Conservation (phyloP, 176 grass and related monocot species). For the Triticum urartu region DNA sequence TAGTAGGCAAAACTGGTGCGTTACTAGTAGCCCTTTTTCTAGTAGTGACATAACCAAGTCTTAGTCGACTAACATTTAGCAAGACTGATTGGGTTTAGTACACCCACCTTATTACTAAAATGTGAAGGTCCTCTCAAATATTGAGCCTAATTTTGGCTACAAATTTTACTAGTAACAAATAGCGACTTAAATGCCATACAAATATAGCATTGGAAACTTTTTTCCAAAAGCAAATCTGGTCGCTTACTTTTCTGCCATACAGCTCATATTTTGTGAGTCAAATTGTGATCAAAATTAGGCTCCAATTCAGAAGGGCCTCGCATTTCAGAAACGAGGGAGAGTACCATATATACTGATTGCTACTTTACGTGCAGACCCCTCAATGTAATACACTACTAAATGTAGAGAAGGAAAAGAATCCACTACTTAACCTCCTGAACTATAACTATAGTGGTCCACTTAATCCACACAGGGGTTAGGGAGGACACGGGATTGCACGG, state of each 20-base stretch:
- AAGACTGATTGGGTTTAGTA: background rate
- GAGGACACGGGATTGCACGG: background rate
- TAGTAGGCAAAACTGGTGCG: too few species aligned
- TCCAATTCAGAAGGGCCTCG: too few species aligned
- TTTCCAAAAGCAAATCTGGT: background rate
- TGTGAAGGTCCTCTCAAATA: background rate
- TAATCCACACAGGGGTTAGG: background rate
- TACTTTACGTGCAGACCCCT: background rate
- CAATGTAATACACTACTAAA: too few species aligned
- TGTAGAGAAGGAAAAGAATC: background rate
- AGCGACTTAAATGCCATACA: background rate
- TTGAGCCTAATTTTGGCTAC: background rate
- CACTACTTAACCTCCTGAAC: background rate
- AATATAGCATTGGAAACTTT: background rate
- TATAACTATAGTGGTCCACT: background rate
- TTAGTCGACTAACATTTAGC: too few species aligned
- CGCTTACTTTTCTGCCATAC: too few species aligned
- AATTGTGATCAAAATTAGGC: too few species aligned
- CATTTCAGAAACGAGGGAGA: too few species aligned
- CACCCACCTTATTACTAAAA: background rate
- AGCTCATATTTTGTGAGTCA: too few species aligned
- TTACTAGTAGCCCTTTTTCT: too few species aligned
- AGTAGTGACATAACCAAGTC: too few species aligned
- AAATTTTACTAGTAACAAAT: background rate
- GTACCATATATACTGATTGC: background rate